Conservation (phyloP, 345 rosid genomes). For the Lepidium africanum region DNA sequence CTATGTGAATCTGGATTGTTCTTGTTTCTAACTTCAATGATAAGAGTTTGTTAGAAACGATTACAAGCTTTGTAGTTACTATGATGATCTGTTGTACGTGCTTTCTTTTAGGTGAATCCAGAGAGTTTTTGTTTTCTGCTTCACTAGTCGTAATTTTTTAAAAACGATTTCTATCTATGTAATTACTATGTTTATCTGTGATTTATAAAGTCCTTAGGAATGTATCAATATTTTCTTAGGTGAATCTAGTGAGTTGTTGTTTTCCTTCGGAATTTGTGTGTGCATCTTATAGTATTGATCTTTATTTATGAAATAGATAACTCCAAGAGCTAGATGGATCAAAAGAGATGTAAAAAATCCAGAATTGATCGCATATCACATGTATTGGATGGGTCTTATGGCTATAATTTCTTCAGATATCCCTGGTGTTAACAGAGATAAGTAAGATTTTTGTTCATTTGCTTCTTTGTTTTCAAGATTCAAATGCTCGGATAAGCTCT, state of each 20-base stretch:
- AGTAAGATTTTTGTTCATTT: slow-evolving; percentile 32
- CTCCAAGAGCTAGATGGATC: slow-evolving; percentile 92
- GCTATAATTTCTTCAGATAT: slow-evolving; percentile 68
- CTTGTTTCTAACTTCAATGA: neutral
- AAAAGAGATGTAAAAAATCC: slow-evolving; percentile 63
- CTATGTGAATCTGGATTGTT: neutral
- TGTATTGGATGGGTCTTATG: slow-evolving; percentile 97
- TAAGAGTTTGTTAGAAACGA: neutral
- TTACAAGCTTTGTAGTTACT: neutral
- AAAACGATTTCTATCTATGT: neutral
- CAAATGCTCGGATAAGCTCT: neutral
- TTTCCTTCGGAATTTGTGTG: neutral
- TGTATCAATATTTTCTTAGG: neutral
- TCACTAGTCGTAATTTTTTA: neutral
- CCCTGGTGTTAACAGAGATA: slow-evolving; percentile 79
- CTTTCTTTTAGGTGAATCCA: neutral
- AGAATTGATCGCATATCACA: slow-evolving; percentile 85
- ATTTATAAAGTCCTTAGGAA: neutral
- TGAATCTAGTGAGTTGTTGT: neutral
- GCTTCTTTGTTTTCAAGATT: neutral
- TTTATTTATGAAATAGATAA: slow-evolving; percentile 39
- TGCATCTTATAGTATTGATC: neutral
- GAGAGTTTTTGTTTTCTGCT: neutral
- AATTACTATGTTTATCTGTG: neutral
- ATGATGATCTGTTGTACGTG: neutral